phyloP scores from a whole-genome alignment of 129 eudicot species.

The Pulicaria dysenterica region DNA sequence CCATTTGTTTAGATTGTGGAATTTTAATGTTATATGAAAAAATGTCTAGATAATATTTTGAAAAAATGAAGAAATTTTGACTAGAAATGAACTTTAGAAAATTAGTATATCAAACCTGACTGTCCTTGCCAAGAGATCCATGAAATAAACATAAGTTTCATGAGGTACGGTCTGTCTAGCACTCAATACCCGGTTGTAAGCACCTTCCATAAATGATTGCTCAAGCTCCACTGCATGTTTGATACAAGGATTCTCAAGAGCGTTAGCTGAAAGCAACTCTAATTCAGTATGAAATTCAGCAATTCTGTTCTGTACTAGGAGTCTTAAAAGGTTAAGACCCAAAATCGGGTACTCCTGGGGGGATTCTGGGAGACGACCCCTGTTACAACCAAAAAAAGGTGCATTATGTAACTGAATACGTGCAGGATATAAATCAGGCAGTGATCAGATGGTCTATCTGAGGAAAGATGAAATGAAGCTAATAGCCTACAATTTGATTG shows the following conservation, averaged over 20 bases:
- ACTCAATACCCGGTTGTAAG: conserved; percentile 87
- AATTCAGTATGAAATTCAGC: conserved; percentile 96
- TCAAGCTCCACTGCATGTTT: conserved; percentile 95
- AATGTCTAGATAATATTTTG: too few relatives aligned
- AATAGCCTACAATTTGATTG: too few relatives aligned
- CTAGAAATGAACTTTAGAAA: too few relatives aligned
- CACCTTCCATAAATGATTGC: conserved; percentile 96
- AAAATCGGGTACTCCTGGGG: conserved; percentile 87
- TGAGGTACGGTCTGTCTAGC: conserved; percentile 95
- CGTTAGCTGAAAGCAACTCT: conserved; percentile 76
- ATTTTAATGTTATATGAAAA: too few relatives aligned
- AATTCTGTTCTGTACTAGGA: conserved; percentile 91
- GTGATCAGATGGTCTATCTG: too few relatives aligned
- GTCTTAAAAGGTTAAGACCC: conserved; percentile 95
- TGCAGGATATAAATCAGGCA: too few relatives aligned
- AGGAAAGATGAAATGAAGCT: too few relatives aligned
- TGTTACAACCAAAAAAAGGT: conserved; percentile 44
- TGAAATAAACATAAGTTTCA: conserved; percentile 86
- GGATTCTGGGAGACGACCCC: conserved; percentile 71
- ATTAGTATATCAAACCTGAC: conserved; percentile 49
- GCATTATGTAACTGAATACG: too few relatives aligned
- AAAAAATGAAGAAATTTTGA: too few relatives aligned
- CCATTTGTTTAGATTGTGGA: too few relatives aligned
- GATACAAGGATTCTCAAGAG: conserved; percentile 82
- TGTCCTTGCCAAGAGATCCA: conserved; percentile 89